These are phyloP conservation scores for Sarocladiaceae sp. DNA, from an alignment of 2,329 filamentous ascomycete species.

Conservation along the genomic window DNA sequence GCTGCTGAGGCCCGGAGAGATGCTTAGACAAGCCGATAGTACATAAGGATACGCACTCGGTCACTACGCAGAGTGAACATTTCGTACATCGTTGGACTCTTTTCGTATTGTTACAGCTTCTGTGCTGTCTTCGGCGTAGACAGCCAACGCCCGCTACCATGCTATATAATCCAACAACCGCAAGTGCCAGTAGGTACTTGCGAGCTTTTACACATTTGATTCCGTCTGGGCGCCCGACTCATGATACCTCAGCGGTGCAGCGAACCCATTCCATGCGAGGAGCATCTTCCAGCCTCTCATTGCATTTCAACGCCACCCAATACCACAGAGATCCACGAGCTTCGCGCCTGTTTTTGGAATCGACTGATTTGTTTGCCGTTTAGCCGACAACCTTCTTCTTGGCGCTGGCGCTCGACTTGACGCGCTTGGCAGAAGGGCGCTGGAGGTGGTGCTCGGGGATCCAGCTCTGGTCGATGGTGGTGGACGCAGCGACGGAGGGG, in stretches of 20 bases:
- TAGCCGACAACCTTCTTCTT: constrained; percentile 32
- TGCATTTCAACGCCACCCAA: too few species aligned
- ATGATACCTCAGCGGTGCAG: too few species aligned
- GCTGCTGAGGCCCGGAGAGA: constrained; percentile 33
- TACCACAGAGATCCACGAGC: too few species aligned
- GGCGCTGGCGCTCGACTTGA: constrained; percentile 50
- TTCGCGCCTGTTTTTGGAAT: too few species aligned
- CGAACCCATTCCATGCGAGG: too few species aligned
- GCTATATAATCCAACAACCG: not conserved
- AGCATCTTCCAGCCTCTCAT: too few species aligned
- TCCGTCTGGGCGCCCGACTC: too few species aligned
- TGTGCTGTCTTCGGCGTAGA: not conserved
- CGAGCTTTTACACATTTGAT: too few species aligned
- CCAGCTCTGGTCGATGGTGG: constrained; percentile 70
- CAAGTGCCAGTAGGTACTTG: too few species aligned
- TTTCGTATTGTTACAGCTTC: not conserved
- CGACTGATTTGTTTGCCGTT: too few species aligned
- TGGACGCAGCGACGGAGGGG: constrained; percentile 58
- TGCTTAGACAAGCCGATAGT: not conserved
- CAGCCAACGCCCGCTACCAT: not conserved
- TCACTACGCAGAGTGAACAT: not conserved
- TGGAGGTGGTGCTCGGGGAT: constrained; percentile 86
- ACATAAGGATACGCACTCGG: not conserved
- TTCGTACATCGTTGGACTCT: not conserved
- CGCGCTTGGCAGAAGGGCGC: constrained; percentile 66